phyloP scores from a whole-genome alignment of 768 basidiomycete species.

The Boletus sensibilis region DNA sequence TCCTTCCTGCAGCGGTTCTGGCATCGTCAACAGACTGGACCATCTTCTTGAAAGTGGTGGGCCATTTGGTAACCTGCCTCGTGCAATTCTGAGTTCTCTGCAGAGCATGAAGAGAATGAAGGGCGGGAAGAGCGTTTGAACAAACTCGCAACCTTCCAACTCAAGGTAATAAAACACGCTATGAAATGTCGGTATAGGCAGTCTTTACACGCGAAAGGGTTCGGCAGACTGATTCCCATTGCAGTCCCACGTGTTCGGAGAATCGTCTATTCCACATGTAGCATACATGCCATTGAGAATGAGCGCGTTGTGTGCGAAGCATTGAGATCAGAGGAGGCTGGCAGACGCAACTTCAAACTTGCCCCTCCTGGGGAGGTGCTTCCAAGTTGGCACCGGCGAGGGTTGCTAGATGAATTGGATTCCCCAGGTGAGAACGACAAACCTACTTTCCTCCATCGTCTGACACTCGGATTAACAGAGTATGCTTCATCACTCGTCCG shows the following conservation, averaged over 20 bases:
- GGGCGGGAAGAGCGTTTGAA: constrained; percentile 67
- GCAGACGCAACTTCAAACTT: constrained; percentile 57
- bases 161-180: constrained; percentile 89
- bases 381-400: constrained; percentile 82
- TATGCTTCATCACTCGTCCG: constrained; percentile 64
- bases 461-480: constrained; percentile 34
- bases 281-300: constrained; percentile 87
- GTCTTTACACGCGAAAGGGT: background rate
- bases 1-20: constrained; percentile 95
- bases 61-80: constrained; percentile 14
- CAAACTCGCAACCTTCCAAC: constrained; percentile 86
- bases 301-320: constrained; percentile 84
- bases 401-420: constrained; percentile 63
- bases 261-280: constrained; percentile 99
- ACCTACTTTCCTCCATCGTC: background rate
- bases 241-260: constrained; percentile 72
- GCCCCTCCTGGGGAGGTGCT: constrained; percentile 68
- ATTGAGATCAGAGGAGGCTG: constrained; percentile 69
- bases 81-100: constrained; percentile 2
- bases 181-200: constrained; percentile 73
- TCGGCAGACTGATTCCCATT: constrained; percentile 9
- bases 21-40: constrained; percentile 88
- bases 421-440: constrained; percentile 42
- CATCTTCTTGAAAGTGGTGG: constrained; percentile 74
- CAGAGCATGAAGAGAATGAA: constrained; percentile 59